Evolutionary conservation across 768 basidiomycete genomes (phyloP), one percentile per base, ranked within the genome.

Genomic region (Mycena capillaripes): DNA sequence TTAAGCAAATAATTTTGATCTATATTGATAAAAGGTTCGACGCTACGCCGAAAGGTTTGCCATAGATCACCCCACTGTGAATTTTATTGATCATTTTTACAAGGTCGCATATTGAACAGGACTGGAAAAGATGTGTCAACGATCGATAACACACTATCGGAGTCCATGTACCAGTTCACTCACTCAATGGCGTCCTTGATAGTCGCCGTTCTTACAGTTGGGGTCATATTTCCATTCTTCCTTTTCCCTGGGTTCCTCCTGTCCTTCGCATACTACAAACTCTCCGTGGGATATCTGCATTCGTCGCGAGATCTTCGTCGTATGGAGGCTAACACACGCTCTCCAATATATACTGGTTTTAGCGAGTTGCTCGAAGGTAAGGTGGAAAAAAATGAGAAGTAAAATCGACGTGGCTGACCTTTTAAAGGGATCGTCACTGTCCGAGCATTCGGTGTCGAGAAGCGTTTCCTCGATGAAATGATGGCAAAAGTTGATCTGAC

Each of bases 351-450:
- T 82, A 92, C 93, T 6, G 93, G 91, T 61, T 96, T 95, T 73
- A 89, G 90, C 19, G 95, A 96, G 78, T 81, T 97, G 7, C 81
- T 97, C 25, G 94, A 56, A 56, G 53, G 53, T n/a, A n/a, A 34
- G 30, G n/a, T 7, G 9, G 9, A 21, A 2, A 8, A 8, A 11
- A 30, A 19, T 19, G n/a, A 9, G 3, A n/a, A n/a, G n/a, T n/a
- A n/a, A n/a, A 48, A 19, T 19, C 8, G 32, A 56, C 9, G 7
- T 17, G 34, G 27, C 29, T 30, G 29, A 53, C 29, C n/a, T 56
- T n/a, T 56, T 56, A 8, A 95, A 63, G 95, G 96, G 27, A 94
- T 97, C 56, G 93, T 96, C 30, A 96, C 96, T 11, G 94, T 97
- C 48, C 14, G 34, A 64, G 72, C 96, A 0, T 98, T 97, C 82